Evolutionary conservation across 2,329 filamentous ascomycete species (phyloP).

Genomic region (Tolypocladium ophioglossoides): DNA sequence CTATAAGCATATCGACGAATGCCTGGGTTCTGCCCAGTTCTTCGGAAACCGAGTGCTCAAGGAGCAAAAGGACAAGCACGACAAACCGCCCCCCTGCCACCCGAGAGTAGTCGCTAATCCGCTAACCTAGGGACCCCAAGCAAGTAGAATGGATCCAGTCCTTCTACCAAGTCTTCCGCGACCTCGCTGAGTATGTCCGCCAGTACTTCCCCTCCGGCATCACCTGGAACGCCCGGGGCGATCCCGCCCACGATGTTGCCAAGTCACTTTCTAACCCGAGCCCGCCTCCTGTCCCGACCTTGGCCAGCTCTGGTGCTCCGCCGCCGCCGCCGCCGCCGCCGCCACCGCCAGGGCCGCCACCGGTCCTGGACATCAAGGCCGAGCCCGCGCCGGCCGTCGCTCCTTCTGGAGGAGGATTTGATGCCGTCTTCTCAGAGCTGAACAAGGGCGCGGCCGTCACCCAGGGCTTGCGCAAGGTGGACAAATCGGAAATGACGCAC

Average conservation of each 20-base stretch:
- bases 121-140: conserved; percentile 52
- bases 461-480: conserved; percentile 81
- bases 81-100: neutral
- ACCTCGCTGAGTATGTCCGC: conserved; percentile 75
- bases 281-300: conserved; percentile 32
- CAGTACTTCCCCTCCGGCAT: conserved; percentile 71
- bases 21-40: conserved; percentile 76
- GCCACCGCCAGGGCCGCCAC: conserved; percentile 61
- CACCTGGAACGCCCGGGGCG: conserved; percentile 73
- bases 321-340: conserved; percentile 51
- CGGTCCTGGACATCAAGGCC: conserved; percentile 49
- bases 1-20: conserved; percentile 75
- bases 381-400: conserved; percentile 15
- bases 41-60: conserved; percentile 91
- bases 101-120: neutral
- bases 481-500: conserved; percentile 94
- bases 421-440: conserved; percentile 82
- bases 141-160: conserved; percentile 84
- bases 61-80: conserved; percentile 65
- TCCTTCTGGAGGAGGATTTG: conserved; percentile 53
- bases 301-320: conserved; percentile 34
- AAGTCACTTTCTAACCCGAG: conserved; percentile 38
- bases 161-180: conserved; percentile 86
- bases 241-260: conserved; percentile 57
- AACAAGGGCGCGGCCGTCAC: conserved; percentile 88